These are phyloP conservation scores for Debaryomyces sp. DNA, from an alignment of 1,139 yeast genomes.

Conservation along the genomic window DNA sequence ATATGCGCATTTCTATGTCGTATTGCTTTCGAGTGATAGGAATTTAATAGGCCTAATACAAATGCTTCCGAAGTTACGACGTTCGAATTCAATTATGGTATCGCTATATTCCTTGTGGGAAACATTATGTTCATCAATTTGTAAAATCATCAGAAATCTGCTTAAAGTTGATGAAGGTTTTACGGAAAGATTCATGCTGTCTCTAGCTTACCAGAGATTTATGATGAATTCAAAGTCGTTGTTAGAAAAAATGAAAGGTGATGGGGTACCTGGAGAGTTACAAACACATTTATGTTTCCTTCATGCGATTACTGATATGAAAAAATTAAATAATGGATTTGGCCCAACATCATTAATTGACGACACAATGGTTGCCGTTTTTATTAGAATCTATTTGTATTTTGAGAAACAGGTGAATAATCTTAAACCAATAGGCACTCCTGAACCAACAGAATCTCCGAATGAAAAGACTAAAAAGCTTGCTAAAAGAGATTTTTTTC, in stretches of 20 bases:
- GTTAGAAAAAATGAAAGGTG: conserved; percentile 29
- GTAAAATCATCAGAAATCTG: conserved; percentile 51
- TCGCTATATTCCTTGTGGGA: conserved; percentile 70
- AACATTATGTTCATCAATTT: conserved; percentile 47
- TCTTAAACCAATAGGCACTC: background rate
- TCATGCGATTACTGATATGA: conserved; percentile 60
- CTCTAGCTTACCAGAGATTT: conserved; percentile 51
- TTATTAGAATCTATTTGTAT: conserved; percentile 49
- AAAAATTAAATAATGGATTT: conserved; percentile 77
- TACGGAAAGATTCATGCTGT: conserved; percentile 56
- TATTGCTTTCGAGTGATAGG: conserved; percentile 51
- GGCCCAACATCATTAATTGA: conserved; percentile 81
- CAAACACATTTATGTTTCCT: conserved; percentile 46
- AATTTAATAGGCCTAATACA: conserved; percentile 63
- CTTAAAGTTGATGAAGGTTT: conserved; percentile 48
- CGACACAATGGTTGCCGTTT: conserved; percentile 69
- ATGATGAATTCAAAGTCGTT: conserved; percentile 40
- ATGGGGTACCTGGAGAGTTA: conserved; percentile 30
- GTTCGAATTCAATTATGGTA: conserved; percentile 76
- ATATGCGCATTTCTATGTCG: conserved; percentile 67
- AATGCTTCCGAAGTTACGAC: conserved; percentile 70
- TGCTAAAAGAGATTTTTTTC: conserved; percentile 50
- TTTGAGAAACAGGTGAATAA: conserved; percentile 15
- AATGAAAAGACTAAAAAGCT: conserved; percentile 39
- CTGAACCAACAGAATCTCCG: conserved; percentile 27